Conservation (phyloP, 208 protist species). For the Wallacemonas rigidus region DNA sequence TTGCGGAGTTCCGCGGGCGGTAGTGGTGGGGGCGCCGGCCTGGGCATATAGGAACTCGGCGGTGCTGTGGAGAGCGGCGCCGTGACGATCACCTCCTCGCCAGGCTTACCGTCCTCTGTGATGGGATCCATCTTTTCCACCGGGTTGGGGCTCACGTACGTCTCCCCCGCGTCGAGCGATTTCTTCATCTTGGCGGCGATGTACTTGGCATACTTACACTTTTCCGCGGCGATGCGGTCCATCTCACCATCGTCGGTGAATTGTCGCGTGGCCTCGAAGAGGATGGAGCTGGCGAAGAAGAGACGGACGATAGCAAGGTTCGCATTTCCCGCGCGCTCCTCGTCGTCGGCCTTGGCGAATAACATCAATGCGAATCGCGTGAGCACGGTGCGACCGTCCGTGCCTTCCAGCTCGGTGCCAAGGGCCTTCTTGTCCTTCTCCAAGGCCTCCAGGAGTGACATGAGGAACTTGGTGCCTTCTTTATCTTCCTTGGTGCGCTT, state of each 20-base stretch:
- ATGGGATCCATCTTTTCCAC: conserved; percentile 21
- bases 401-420: conserved; percentile 28
- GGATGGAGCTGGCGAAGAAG: conserved; percentile 68
- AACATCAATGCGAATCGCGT: conserved; percentile 69
- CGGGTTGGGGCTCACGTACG: conserved; percentile 63
- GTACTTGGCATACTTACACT: conserved; percentile 83
- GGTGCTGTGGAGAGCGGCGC: conserved; percentile 19
- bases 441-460: conserved; percentile 45
- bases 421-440: conserved; percentile 52
- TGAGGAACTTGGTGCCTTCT: conserved; percentile 52
- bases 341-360: conserved; percentile 79
- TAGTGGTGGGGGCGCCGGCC: conserved; percentile 4
- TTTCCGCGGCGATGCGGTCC: conserved; percentile 63
- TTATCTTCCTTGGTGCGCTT: conserved; percentile 51
- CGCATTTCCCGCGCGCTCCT: conserved; percentile 50
- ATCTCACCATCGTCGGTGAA: conserved; percentile 68
- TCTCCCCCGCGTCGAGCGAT: conserved; percentile 40
- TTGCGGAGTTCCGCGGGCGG: conserved; percentile 6
- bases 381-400: conserved; percentile 60
- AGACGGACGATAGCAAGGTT: conserved; percentile 55
- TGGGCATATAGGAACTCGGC: conserved; percentile 23
- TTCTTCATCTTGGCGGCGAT: conserved; percentile 78
- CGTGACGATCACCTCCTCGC: conserved; percentile 4
- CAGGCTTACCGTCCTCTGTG: not conserved
- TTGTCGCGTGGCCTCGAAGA: conserved; percentile 83